phyloP scores from a whole-genome alignment of 2,329 filamentous ascomycete species.

The Ceratocystis harringtonii region DNA sequence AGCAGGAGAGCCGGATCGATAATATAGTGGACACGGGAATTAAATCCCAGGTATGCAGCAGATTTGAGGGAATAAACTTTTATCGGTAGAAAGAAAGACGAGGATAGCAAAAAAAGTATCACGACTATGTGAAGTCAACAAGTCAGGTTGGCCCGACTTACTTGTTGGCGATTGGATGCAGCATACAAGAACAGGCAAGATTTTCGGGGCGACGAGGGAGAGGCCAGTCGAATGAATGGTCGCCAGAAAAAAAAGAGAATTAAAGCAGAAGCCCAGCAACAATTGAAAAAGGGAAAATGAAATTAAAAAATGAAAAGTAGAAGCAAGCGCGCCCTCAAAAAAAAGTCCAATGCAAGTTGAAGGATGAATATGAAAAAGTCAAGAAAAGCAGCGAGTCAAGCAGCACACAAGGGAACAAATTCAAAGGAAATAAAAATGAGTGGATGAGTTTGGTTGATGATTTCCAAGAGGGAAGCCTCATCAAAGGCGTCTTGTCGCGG shows the following conservation, averaged over 20 bases:
- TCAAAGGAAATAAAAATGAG: conserved; percentile 10
- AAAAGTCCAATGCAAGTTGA: conserved; percentile 6
- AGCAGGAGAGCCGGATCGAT: background rate
- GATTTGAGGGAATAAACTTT: background rate
- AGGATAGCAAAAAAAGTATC: background rate
- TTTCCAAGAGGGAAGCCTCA: background rate
- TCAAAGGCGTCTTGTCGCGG: conserved; percentile 11
- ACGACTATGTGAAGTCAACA: background rate
- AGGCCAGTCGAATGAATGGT: background rate
- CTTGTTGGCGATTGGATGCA: background rate
- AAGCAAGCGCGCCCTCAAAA: conserved; percentile 8
- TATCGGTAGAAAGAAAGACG: background rate
- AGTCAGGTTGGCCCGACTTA: no score
- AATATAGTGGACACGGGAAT: background rate
- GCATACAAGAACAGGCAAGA: no score
- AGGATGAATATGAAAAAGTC: conserved; percentile 6
- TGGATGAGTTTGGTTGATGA: conserved; percentile 1
- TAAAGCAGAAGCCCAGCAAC: conserved; percentile 7
- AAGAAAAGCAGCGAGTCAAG: background rate
- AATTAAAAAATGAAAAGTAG: conserved; percentile 2
- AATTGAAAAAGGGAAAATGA: background rate
- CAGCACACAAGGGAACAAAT: background rate
- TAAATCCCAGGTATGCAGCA: background rate
- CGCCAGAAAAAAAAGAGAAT: background rate
- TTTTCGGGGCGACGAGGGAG: background rate